These are phyloP conservation scores for Ustanciosporium gigantosporum DNA, from an alignment of 1,284 basidiomycete species.

Conservation along the genomic window DNA sequence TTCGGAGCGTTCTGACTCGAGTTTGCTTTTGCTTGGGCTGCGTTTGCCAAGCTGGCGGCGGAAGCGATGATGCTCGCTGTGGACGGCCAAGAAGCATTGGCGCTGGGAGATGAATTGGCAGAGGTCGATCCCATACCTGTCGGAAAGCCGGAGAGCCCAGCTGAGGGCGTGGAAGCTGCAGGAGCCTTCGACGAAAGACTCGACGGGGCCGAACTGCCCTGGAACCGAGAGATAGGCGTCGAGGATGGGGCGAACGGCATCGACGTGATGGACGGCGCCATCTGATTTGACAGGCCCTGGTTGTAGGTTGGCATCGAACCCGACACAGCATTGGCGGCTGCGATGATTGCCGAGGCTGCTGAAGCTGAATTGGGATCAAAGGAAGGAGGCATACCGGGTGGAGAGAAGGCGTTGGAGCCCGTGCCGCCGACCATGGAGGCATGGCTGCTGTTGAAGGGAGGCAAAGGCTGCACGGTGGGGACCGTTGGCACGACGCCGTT, in stretches of 20 bases:
- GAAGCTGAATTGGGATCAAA: constrained; percentile 21
- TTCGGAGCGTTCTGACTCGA: too few relatives aligned
- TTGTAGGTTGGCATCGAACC: constrained; percentile 26
- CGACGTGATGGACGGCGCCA: background rate
- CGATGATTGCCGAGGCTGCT: constrained; percentile 31
- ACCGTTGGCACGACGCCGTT: too few relatives aligned
- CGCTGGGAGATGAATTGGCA: background rate
- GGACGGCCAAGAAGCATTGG: constrained; percentile 6
- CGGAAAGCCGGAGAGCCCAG: background rate
- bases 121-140: background rate
- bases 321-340: constrained; percentile 31
- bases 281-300: background rate
- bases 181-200: background rate
- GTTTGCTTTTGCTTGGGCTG: constrained; percentile 16
- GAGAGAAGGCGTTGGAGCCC: background rate
- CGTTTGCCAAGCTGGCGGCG: constrained; percentile 30
- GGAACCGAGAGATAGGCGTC: background rate
- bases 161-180: background rate
- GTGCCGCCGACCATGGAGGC: constrained; percentile 1
- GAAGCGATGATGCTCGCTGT: constrained; percentile 39
- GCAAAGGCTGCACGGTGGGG: too few relatives aligned
- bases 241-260: background rate
- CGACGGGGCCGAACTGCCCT: background rate
- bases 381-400: background rate
- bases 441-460: background rate